Base-by-base conservation (phyloP, 805 yeast genomes). In the Hanseniaspora singularis region DNA sequence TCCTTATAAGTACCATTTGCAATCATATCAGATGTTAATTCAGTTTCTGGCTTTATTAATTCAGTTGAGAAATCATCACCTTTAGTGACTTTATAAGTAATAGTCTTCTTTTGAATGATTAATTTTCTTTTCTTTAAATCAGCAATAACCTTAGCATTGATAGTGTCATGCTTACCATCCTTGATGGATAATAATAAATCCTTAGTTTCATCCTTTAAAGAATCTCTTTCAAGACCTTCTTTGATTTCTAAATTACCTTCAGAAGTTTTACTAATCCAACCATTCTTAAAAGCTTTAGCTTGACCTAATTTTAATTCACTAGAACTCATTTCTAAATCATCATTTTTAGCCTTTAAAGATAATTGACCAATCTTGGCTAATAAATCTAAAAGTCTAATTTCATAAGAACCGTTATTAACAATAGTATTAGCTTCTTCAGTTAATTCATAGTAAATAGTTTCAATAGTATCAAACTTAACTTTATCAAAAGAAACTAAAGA, bases 121-220 rank as follows among this genome's bases (percentile, higher is more conserved):
- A 92, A 76, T 67, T 94, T 94, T 68, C 99, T 81, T 71, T 94
- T 94, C 68, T 88, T 89, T 65, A 92, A 77, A 59, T 92, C 99
- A 26, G 72, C 65, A 49, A 87, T 71, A 53, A 74, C 82, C 61
- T 83, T 82, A 55, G 74, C 68, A 56, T 81, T 79, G 19, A 61
- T 43, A 10, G 26, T 22, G 11, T 51, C 49, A 11, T 51, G 46
- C n/a, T 50, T 33, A 15, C 52, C 51, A 32, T 53, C 51, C 4
- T 48, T 43, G 52, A 87, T 76, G 51, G 71, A 66, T 54, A 72
- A 69, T 55, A 89, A 70, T 54, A 77, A 76, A 20, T 65, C 67
- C 45, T 81, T 81, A 14, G 88, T 83, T 40, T 68, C 70, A 64
- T 85, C 95, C 10, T 63, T 66, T 24, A 60, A 50, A 12, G 32